phyloP scores from a whole-genome alignment of 2,329 filamentous ascomycete species.

The Cordyceps farinosa region DNA sequence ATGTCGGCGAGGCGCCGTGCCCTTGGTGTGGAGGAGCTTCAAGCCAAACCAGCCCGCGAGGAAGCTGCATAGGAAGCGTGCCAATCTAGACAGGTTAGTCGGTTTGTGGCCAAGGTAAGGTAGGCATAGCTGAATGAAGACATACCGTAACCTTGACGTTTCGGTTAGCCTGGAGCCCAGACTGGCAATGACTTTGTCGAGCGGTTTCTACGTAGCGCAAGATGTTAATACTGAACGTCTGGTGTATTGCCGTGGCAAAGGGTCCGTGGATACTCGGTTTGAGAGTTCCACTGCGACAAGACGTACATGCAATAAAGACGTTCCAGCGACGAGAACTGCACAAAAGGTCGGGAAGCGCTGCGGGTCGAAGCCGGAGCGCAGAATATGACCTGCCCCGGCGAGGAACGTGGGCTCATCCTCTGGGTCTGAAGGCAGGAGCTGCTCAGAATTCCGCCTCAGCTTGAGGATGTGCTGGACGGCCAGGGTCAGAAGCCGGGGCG shows the following conservation, averaged over 20 bases:
- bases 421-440: slow-evolving; percentile 25
- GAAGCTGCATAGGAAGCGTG: slow-evolving; percentile 57
- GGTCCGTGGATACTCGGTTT: too few relatives aligned
- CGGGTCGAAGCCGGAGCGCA: slow-evolving; percentile 50
- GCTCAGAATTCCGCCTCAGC: slow-evolving; percentile 29
- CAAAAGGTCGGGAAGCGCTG: slow-evolving; percentile 62
- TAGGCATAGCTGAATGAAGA: background rate
- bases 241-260: background rate
- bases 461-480: slow-evolving; percentile 48
- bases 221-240: background rate
- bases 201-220: background rate
- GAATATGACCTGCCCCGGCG: slow-evolving; percentile 36
- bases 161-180: slow-evolving; percentile 24
- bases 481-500: slow-evolving; percentile 53
- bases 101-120: background rate
- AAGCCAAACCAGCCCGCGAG: slow-evolving; percentile 56
- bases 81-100: slow-evolving; percentile 40
- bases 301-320: slow-evolving; percentile 57
- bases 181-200: slow-evolving; percentile 23
- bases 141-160: slow-evolving; percentile 28
- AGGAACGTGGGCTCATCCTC: slow-evolving; percentile 31
- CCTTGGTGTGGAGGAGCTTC: slow-evolving; percentile 54
- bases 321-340: slow-evolving; percentile 56
- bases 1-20: slow-evolving; percentile 23
- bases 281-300: background rate